Percentiles rank a stretch among this genome's conserved stretches.
Evolutionary conservation across 306 rosid genomes (phyloP).

Genomic region (Dalbergia cochinchinensis): DNA sequence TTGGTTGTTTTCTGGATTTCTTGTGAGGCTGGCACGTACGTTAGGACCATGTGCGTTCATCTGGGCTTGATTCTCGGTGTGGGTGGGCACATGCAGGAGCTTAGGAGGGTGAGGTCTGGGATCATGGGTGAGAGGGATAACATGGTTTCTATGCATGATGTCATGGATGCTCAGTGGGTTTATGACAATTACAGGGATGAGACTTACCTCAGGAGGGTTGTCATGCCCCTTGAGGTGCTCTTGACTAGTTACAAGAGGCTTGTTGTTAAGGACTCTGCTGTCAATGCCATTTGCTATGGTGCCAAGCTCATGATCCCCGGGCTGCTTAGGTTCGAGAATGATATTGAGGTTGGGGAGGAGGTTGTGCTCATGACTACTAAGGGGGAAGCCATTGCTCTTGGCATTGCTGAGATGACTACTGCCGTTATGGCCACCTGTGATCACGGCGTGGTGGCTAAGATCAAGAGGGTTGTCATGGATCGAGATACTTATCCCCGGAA

Average conservation of each 20-base stretch:
- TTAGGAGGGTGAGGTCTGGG: neutral
- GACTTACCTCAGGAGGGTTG: neutral
- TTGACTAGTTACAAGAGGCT: neutral
- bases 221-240: neutral
- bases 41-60: neutral
- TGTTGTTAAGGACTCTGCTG: neutral
- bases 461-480: neutral
- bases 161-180: neutral
- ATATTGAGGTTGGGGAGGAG: neutral
- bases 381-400: neutral
- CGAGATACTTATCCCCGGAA: neutral
- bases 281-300: neutral
- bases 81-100: neutral
- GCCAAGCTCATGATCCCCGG: neutral
- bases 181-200: neutral
- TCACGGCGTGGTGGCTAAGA: neutral
- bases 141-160: neutral
- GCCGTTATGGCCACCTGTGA: neutral
- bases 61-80: neutral
- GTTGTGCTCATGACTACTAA: neutral
- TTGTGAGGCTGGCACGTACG: neutral
- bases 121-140: neutral
- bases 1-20: neutral
- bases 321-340: neutral
- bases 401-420: neutral